Evolutionary conservation across 345 rosid species (phyloP), one percentile per base, ranked within the genome.

Genomic region (Acer saccharum): DNA sequence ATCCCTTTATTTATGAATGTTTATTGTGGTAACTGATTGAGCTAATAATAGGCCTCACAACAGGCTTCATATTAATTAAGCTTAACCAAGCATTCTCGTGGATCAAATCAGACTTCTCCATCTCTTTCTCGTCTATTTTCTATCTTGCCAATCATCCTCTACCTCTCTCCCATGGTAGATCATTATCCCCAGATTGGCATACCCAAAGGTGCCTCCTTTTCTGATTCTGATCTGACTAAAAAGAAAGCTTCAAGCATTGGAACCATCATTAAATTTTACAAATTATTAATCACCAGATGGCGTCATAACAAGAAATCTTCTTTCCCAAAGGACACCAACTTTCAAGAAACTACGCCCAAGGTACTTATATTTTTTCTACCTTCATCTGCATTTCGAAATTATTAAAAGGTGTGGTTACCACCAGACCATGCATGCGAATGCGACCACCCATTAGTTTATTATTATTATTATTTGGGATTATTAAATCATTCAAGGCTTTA

Each of bases 201-300:
- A 81, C 17, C 79, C 66, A 73, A 81, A 79, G 68, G 58, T 78
- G 71, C 75, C 81, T 69, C 84, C 72, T 58, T 72, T 68, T 2
- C 65, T 71, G 60, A n/a, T 4, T 2, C 65, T 71, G 60, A n/a
- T 2, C 54, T 63, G 52, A 29, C 8, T 3, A 83, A 80, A 76
- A 87, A 82, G 78, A 77, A 78, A 69, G 77, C 71, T 78, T 85
- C 78, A 67, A 46, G 69, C 81, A 10, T 83, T 74, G 75, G 74
- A 66, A 73, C 68, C 41, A 23, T 85, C 73, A 48, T 66, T 52
- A 82, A 79, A 74, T 71, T 85, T 54, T 85, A 72, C 76, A 83
- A 75, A 82, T 77, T 78, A 54, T 39, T 81, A 43, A 60, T 84
- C 23, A 73, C 78, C 48, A 11, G 69, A 72, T 83, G 83, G 72